Conservation (phyloP, 2,329 filamentous ascomycete species). For the Nemania abortiva region DNA sequence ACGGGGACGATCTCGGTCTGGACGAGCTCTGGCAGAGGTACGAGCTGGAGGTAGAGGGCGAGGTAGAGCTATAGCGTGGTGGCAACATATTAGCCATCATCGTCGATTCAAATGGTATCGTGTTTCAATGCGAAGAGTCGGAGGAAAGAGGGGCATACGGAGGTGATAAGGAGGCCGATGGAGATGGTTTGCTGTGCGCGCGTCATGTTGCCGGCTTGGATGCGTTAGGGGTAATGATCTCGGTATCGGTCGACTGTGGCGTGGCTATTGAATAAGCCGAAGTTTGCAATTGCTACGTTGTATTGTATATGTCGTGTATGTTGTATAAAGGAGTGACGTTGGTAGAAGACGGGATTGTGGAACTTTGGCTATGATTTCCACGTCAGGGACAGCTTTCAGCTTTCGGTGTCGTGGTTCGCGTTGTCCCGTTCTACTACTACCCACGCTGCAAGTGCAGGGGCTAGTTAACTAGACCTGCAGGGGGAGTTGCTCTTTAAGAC, state of each 20-base stretch:
- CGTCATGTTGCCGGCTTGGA: slow-evolving; percentile 75
- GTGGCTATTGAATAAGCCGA: neutral
- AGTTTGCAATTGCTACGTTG: neutral
- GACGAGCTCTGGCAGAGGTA: slow-evolving; percentile 81
- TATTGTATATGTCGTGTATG: neutral
- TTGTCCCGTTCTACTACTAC: slow-evolving; percentile 23
- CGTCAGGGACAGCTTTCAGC: slow-evolving; percentile 20
- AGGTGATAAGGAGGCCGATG: slow-evolving; percentile 85
- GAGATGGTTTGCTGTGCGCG: slow-evolving; percentile 94
- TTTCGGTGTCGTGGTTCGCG: slow-evolving; percentile 27
- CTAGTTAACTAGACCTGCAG: neutral
- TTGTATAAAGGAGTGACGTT: slow-evolving; percentile 39
- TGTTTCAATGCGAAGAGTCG: neutral
- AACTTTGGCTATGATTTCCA: slow-evolving; percentile 16
- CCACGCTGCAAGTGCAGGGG: neutral
- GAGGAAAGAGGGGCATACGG: slow-evolving; percentile 67
- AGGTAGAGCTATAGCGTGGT: slow-evolving; percentile 80
- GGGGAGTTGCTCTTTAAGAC: neutral
- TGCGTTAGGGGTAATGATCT: neutral
- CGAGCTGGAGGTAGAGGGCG: slow-evolving; percentile 83
- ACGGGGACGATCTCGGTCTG: slow-evolving; percentile 90
- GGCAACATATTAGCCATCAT: slow-evolving; percentile 24
- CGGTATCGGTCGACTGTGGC: neutral
- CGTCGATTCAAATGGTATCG: no score
- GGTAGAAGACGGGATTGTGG: slow-evolving; percentile 15